Evolutionary conservation across 2,329 filamentous ascomycete species (phyloP).

Genomic region (Apiospora kogelbergensis): DNA sequence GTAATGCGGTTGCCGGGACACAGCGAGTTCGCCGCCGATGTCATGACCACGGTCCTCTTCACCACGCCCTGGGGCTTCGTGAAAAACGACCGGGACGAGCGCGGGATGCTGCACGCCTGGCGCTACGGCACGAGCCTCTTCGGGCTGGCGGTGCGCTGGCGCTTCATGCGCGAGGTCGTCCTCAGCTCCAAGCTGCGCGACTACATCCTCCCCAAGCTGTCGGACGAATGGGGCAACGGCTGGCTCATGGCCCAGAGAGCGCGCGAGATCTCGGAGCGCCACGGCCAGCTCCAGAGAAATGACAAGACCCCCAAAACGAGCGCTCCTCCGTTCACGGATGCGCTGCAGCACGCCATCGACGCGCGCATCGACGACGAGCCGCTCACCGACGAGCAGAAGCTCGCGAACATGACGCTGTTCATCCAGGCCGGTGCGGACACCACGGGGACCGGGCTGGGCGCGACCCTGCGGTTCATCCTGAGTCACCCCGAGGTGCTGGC

Average conservation of each 20-base stretch:
- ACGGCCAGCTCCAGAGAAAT: neutral
- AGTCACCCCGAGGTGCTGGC: slow-evolving; percentile 7
- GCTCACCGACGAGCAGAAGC: slow-evolving; percentile 31
- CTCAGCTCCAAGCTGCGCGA: slow-evolving; percentile 22
- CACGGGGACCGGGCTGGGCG: slow-evolving; percentile 13
- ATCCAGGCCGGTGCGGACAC: slow-evolving; percentile 17
- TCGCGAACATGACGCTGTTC: slow-evolving; percentile 19
- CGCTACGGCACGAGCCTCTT: slow-evolving; percentile 37
- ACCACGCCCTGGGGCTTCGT: slow-evolving; percentile 38
- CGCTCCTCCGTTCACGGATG: slow-evolving; percentile 24
- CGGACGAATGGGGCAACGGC: slow-evolving; percentile 33
- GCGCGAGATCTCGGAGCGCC: slow-evolving; percentile 28
- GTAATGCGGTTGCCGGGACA: neutral
- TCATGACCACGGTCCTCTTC: slow-evolving; percentile 40
- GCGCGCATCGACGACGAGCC: slow-evolving; percentile 30
- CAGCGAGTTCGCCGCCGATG: slow-evolving; percentile 39
- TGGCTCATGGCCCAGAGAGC: slow-evolving; percentile 38
- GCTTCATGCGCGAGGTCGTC: slow-evolving; percentile 31
- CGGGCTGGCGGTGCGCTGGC: slow-evolving; percentile 34
- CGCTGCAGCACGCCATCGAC: slow-evolving; percentile 33
- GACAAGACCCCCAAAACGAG: slow-evolving; percentile 20
- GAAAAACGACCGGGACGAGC: slow-evolving; percentile 37
- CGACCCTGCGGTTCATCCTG: slow-evolving; percentile 12
- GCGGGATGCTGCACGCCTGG: slow-evolving; percentile 34
- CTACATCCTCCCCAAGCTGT: slow-evolving; percentile 31